phyloP scores from a whole-genome alignment of 116 monocot species.

The Phalaenopsis hybrid region DNA sequence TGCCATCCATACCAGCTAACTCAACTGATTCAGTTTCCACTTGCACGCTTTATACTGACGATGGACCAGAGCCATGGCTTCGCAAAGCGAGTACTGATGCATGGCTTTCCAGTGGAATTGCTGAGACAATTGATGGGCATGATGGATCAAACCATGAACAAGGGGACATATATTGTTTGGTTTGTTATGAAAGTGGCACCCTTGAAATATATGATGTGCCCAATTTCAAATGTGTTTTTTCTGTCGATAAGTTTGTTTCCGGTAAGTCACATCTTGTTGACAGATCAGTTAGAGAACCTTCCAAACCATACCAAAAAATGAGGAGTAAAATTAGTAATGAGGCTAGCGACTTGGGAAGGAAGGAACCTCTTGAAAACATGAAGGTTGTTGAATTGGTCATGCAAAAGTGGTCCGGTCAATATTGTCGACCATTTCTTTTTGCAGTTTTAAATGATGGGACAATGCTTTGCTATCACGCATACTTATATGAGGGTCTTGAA shows the following conservation, averaged over 20 bases:
- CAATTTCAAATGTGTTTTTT: slow-evolving; percentile 72
- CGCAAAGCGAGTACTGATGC: slow-evolving; percentile 91
- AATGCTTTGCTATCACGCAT: slow-evolving; percentile 82
- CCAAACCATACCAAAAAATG: slow-evolving; percentile 8
- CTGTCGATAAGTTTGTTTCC: slow-evolving; percentile 62
- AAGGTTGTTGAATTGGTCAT: slow-evolving; percentile 73
- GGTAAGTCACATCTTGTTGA: slow-evolving; percentile 71
- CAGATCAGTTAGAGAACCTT: slow-evolving; percentile 30
- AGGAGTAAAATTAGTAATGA: slow-evolving; percentile 27
- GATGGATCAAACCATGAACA: slow-evolving; percentile 67
- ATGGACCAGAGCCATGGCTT: slow-evolving; percentile 90
- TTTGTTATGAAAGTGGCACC: slow-evolving; percentile 80
- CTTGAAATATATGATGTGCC: slow-evolving; percentile 89
- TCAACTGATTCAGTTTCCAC: slow-evolving; percentile 55
- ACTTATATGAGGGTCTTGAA: slow-evolving; percentile 64
- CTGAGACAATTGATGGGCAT: slow-evolving; percentile 68
- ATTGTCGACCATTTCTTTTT: slow-evolving; percentile 82
- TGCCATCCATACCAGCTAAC: slow-evolving; percentile 44
- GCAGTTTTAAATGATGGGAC: slow-evolving; percentile 89
- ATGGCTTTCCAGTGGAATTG: slow-evolving; percentile 86
- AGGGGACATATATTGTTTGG: slow-evolving; percentile 84
- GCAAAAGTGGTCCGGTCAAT: slow-evolving; percentile 83
- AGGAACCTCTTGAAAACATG: slow-evolving; percentile 43
- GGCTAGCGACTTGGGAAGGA: slow-evolving; percentile 22
- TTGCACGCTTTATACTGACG: slow-evolving; percentile 91